Evolutionary conservation across 1,139 yeast genomes (phyloP).

Genomic region (Blastobotrys indianensis): DNA sequence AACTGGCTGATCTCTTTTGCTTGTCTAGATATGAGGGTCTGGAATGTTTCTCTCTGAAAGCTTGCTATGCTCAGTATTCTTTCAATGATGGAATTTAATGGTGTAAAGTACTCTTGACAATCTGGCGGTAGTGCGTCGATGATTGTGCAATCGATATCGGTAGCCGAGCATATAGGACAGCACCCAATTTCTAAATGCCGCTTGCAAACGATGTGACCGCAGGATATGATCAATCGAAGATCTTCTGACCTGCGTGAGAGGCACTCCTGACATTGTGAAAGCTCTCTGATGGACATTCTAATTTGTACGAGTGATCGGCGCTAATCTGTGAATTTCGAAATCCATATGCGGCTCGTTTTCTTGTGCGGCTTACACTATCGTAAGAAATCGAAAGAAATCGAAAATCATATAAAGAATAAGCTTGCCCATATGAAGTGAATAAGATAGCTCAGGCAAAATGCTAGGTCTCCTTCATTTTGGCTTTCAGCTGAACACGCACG

Average conservation of each 20-base stretch:
- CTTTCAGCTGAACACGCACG: too few species aligned
- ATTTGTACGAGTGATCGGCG: too few species aligned
- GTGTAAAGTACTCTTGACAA: constrained; percentile 1
- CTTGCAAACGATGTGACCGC: constrained; percentile 5
- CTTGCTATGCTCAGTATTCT: background rate
- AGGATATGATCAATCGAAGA: background rate
- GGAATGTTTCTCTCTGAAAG: background rate
- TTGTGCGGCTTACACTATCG: too few species aligned
- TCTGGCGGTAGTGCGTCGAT: constrained; percentile 4
- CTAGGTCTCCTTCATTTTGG: too few species aligned
- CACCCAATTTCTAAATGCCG: background rate
- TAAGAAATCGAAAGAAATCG: too few species aligned
- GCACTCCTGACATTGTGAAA: constrained; percentile 4
- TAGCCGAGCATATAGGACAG: background rate
- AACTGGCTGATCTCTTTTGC: background rate
- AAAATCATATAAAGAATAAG: too few species aligned
- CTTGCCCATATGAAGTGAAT: too few species aligned
- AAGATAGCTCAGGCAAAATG: too few species aligned
- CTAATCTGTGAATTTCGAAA: too few species aligned
- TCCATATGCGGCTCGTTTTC: too few species aligned
- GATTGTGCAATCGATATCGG: background rate
- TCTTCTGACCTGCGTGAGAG: background rate
- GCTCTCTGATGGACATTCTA: background rate
- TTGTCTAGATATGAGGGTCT: background rate
- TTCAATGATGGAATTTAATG: background rate